A percentile compares a stretch with the other conserved stretches of the same genome.
Conservation (phyloP, 768 basidiomycete genomes). For the Trametes villosa region DNA sequence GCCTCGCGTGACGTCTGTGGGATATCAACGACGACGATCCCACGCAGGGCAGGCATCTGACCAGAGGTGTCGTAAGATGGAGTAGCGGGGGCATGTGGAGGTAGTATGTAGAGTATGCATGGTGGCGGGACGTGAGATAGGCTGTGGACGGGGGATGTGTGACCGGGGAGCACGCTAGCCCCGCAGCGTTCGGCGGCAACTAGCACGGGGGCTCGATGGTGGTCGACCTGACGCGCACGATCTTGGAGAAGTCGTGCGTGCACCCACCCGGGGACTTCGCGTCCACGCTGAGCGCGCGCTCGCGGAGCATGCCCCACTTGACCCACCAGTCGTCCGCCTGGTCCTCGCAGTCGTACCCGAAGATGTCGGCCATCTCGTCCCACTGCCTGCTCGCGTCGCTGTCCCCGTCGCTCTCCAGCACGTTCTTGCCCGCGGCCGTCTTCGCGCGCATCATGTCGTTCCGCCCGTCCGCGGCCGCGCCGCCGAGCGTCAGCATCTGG, state of each 20-base stretch:
- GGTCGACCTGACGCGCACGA: conserved; percentile 7
- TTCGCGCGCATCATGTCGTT: conserved; percentile 31
- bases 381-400: conserved; percentile 28
- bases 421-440: conserved; percentile 27
- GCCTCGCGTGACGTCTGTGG: background rate
- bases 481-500: conserved; percentile 26
- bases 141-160: background rate
- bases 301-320: conserved; percentile 36
- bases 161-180: background rate
- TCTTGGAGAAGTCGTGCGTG: conserved; percentile 11
- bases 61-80: background rate
- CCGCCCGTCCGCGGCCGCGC: conserved; percentile 24
- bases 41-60: background rate
- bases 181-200: too few species aligned
- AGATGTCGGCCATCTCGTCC: conserved; percentile 36
- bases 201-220: background rate
- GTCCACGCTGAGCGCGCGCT: conserved; percentile 19
- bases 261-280: background rate
- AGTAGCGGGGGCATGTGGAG: background rate
- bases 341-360: conserved; percentile 41
- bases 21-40: background rate
- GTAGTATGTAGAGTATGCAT: background rate
- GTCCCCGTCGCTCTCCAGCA: conserved; percentile 21
- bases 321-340: conserved; percentile 43
- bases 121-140: background rate